phyloP scores from a whole-genome alignment of 257 asterid species.

The Petrea volubilis region DNA sequence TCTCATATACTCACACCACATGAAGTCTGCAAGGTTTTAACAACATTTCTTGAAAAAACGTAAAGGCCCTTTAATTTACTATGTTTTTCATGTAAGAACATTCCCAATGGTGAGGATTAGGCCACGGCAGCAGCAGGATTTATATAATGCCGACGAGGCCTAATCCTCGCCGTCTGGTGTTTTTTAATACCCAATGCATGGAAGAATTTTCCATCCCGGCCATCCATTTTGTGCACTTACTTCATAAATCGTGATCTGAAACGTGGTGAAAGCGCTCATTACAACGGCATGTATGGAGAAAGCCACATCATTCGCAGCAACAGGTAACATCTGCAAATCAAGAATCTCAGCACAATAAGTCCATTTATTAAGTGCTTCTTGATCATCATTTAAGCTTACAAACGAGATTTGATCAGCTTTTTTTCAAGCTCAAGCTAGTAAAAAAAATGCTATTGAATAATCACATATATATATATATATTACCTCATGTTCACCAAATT shows the following conservation, averaged over 20 bases:
- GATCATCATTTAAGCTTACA: background rate
- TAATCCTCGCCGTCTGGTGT: no score
- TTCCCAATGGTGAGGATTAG: no score
- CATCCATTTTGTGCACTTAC: slow-evolving; percentile 48
- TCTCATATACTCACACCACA: no score
- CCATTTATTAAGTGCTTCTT: background rate
- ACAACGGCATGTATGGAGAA: slow-evolving; percentile 73
- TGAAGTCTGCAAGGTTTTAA: background rate
- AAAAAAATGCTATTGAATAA: background rate
- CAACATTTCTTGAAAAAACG: no score
- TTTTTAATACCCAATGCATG: no score
- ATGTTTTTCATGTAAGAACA: no score
- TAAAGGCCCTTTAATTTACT: no score
- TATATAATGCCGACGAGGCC: no score
- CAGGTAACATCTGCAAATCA: slow-evolving; percentile 42
- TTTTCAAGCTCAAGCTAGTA: background rate
- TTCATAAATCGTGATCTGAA: slow-evolving; percentile 67
- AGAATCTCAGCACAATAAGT: background rate
- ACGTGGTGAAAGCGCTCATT: slow-evolving; percentile 51
- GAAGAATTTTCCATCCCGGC: no score
- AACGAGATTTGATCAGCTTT: background rate
- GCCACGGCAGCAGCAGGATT: no score
- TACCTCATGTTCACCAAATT: slow-evolving; percentile 62
- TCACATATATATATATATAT: no score
- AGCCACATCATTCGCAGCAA: slow-evolving; percentile 79